Evolutionary conservation across 177 flowering plant genomes (phyloP).

Genomic region (Tripterygium wilfordii): DNA sequence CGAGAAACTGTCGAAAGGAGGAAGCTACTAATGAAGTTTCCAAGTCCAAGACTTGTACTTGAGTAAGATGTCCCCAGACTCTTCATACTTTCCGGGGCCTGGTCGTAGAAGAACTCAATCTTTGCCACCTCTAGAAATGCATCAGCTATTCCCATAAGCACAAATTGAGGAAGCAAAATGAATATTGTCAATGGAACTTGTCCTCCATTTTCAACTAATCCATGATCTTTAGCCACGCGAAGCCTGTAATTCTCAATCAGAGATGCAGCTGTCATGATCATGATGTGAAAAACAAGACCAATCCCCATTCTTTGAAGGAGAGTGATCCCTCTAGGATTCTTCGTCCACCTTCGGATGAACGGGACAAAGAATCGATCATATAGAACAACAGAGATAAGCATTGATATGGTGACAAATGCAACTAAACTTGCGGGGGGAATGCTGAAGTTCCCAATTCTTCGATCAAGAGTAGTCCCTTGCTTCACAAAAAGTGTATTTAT

Average conservation of each 20-base stretch:
- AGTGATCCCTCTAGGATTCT: conserved; percentile 64
- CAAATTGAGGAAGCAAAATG: conserved; percentile 61
- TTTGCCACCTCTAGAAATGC: conserved; percentile 61
- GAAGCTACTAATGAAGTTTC: conserved; percentile 60
- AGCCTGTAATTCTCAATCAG: conserved; percentile 40
- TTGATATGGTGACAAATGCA: conserved; percentile 51
- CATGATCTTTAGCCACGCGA: conserved; percentile 35
- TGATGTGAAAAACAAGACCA: conserved; percentile 47
- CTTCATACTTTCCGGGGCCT: conserved; percentile 69
- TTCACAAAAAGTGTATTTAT: conserved; percentile 55
- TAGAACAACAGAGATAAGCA: conserved; percentile 54
- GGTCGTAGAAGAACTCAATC: conserved; percentile 78
- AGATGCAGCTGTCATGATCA: conserved; percentile 46
- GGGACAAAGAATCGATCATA: conserved; percentile 49
- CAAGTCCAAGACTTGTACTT: conserved; percentile 42
- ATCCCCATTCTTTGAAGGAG: conserved; percentile 65
- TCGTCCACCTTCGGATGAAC: conserved; percentile 32
- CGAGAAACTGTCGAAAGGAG: conserved; percentile 53
- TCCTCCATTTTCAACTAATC: conserved; percentile 26
- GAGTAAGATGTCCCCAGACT: conserved; percentile 68
- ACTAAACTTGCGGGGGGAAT: conserved; percentile 63
- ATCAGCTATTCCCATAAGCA: conserved; percentile 67
- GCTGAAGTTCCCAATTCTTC: conserved; percentile 38
- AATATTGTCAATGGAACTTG: conserved; percentile 52
- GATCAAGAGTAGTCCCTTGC: conserved; percentile 60